Conservation (phyloP, 2,329 filamentous ascomycete species). For the Talaromyces sp. region DNA sequence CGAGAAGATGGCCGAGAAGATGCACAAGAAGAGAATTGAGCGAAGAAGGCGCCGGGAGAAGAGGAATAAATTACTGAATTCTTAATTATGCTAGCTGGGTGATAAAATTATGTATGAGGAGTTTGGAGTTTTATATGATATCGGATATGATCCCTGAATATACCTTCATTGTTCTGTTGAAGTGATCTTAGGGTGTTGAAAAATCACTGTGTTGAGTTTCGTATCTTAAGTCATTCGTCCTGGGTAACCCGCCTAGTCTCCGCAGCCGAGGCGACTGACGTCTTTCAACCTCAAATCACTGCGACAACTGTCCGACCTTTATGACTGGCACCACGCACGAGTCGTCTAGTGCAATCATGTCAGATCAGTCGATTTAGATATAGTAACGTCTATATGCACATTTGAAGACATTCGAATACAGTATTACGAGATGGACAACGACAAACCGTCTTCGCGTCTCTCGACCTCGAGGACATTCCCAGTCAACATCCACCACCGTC, state of each 20-base stretch:
- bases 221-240: not conserved
- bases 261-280: constrained; percentile 9
- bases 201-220: not conserved
- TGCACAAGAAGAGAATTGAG: constrained; percentile 94
- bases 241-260: not conserved
- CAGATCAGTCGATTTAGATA: no score
- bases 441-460: constrained; percentile 5
- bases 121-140: constrained; percentile 4
- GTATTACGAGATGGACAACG: not conserved
- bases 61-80: constrained; percentile 59
- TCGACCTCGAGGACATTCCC: constrained; percentile 14
- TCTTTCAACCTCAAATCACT: not conserved
- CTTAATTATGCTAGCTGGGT: constrained; percentile 24
- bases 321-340: no score
- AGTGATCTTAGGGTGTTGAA: not conserved
- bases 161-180: not conserved
- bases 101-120: not conserved
- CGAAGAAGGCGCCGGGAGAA: constrained; percentile 93
- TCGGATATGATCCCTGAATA: not conserved
- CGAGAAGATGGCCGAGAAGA: constrained; percentile 92
- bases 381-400: no score
- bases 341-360: no score
- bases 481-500: constrained; percentile 15
- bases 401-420: no score
- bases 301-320: no score